phyloP scores from a whole-genome alignment of 495 filamentous ascomycete species.

The Aspergillus homomorphus region DNA sequence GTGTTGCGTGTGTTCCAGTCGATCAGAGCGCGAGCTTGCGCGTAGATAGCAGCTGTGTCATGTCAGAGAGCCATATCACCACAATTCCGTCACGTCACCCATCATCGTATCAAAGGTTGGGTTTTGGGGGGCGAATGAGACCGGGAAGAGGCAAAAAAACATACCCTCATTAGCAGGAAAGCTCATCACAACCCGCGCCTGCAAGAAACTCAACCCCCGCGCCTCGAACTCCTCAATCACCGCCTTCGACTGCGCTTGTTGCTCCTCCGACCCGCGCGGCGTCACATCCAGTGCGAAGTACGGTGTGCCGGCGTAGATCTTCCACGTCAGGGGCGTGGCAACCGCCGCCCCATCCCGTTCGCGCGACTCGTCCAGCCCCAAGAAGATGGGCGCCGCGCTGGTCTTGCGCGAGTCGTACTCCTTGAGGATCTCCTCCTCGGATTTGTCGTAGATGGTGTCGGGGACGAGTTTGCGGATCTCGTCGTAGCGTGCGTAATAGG shows the following conservation, averaged over 20 bases:
- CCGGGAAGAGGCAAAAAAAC: neutral
- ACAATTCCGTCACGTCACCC: too few species aligned
- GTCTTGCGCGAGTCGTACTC: constrained; percentile 70
- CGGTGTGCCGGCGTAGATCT: constrained; percentile 69
- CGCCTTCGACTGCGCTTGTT: constrained; percentile 41
- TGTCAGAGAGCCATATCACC: too few species aligned
- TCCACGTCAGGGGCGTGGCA: constrained; percentile 53
- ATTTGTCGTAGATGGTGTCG: constrained; percentile 62
- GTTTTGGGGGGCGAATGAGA: neutral
- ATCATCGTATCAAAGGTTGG: too few species aligned
- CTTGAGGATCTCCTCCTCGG: constrained; percentile 69
- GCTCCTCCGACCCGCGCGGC: constrained; percentile 56
- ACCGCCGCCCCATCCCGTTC: constrained; percentile 41
- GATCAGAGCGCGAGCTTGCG: constrained; percentile 81
- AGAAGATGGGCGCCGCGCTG: constrained; percentile 71
- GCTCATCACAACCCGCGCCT: constrained; percentile 55
- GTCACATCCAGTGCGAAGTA: constrained; percentile 91
- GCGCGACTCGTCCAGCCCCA: constrained; percentile 75
- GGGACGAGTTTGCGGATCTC: constrained; percentile 71
- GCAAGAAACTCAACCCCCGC: constrained; percentile 57
- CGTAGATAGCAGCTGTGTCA: constrained; percentile 79
- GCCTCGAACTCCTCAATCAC: constrained; percentile 56
- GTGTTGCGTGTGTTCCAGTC: constrained; percentile 95
- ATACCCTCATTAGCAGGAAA: constrained; percentile 61
- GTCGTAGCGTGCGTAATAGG: constrained; percentile 60